Conservation (phyloP, 208 protist species). For the Trypanosoma cruzi region DNA sequence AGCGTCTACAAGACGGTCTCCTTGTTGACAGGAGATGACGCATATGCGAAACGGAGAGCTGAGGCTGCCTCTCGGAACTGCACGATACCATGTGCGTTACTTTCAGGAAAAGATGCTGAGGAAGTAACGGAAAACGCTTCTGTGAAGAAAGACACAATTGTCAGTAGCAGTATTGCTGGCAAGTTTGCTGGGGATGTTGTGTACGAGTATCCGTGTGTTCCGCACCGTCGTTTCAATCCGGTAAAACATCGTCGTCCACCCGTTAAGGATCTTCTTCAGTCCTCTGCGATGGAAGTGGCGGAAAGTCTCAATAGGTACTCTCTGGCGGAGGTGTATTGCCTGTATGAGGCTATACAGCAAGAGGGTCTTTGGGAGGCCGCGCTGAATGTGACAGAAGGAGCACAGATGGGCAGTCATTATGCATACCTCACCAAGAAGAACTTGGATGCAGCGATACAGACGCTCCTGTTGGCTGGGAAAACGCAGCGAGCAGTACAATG, state of each 20-base stretch:
- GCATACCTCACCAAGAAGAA: constrained; percentile 57
- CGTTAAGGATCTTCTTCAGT: constrained; percentile 36
- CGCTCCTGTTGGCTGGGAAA: constrained; percentile 44
- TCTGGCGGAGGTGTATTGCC: constrained; percentile 44
- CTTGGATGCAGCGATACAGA: constrained; percentile 54
- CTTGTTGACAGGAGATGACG: constrained; percentile 33
- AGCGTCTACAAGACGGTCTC: constrained; percentile 37
- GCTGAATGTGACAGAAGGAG: constrained; percentile 54
- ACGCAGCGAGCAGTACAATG: constrained; percentile 47
- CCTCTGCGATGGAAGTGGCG: constrained; percentile 39
- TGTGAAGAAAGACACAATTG: constrained; percentile 3
- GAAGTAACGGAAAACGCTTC: neutral
- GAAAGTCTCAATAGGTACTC: constrained; percentile 35
- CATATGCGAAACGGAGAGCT: constrained; percentile 36
- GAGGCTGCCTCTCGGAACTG: constrained; percentile 15
- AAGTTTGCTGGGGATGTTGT: constrained; percentile 26
- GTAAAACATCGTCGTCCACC: constrained; percentile 36
- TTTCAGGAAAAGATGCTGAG: constrained; percentile 5
- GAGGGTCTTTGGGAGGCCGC: constrained; percentile 65
- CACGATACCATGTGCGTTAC: constrained; percentile 17
- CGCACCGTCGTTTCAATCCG: constrained; percentile 65
- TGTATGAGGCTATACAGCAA: constrained; percentile 60
- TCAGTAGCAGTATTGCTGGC: constrained; percentile 36
- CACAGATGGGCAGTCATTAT: constrained; percentile 31
- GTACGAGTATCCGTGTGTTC: constrained; percentile 51